Evolutionary conservation across 306 rosid genomes (phyloP), one percentile per base, ranked within the genome.

Genomic region (Cucumis hystrix): DNA sequence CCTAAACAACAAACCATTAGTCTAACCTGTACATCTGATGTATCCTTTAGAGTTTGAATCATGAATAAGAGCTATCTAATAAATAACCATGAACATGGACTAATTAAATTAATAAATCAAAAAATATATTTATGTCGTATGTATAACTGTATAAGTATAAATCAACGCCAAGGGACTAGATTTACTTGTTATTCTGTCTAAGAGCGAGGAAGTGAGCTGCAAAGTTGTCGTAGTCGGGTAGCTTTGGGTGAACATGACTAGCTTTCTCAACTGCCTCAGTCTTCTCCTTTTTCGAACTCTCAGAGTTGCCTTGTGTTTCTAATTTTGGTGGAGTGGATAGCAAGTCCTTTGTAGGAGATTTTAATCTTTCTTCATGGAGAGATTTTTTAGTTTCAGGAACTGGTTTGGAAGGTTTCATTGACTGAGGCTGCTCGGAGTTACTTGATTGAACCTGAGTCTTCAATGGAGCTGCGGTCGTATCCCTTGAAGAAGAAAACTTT

Each of bases 201-300:
- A 94, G 93, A 76, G 95, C 85, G 49, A 52, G 74, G 82, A 94
- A 90, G 81, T 88, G 90, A 1, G 96, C 96, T 35, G 89, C 77
- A 10, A 92, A 81, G 61, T 87, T 71, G 72, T 94, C 96, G 33
- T 86, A 89, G 78, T 94, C 96, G 1, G 98, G 98, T 81, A 90
- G 89, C 85, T 92, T 92, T 6, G 97, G 97, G 83, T 94, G 97
- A 79, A 90, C 91, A 63, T 94, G 98, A 76, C 82, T 82, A 33
- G 82, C 79, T 67, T 73, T 90, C 83, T 80, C 84, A 76, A 79
- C 84, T 16, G 88, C 78, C 21, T 86, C 57, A 61, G 78, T 37
- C 79, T 83, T 87, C 74, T 57, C 80, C 69, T 72, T 75, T 41
- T 71, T 77, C 15, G 81, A 77, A 83, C 86, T 78, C 76, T 76